Evolutionary conservation across 495 filamentous ascomycete genomes (phyloP), one percentile per base, ranked within the genome.

Genomic region (Aspergillus haitiensis): DNA sequence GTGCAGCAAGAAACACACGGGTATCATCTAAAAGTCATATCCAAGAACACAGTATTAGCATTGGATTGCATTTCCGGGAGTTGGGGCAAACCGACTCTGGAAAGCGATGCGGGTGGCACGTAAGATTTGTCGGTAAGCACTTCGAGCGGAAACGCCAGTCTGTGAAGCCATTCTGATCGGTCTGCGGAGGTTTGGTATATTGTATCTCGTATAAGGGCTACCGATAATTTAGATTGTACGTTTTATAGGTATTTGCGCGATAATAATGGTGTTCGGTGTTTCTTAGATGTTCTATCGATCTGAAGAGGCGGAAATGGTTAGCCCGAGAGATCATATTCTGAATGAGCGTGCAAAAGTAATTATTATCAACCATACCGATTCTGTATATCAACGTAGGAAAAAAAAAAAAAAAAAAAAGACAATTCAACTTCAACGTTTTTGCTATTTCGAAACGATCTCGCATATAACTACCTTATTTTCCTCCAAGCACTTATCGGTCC

Each of bases 21-120:
- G 63, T 37, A 68, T 97, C 93, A 57, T 86, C 91, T 94, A 53
- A n/a, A 12, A 36, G 42, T 8, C 8, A 31, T 6, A 35, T 11
- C 21, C 21, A 27, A 27, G 15, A 13, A 6, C 2, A 31, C 16
- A 47, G 18, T n/a, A 48, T 63, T 55, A 63, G 60, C 15, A 47
- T 18, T n/a, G 7, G 15, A 11, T n/a, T 47, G 36, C 2, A 27
- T 35, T 13, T 45, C 12, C 15, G 27, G 6, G 7, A 9, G 9
- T 36, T 49, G 27, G 51, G 16, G 27, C 13, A 35, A 35, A 67
- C 70, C 35, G 72, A 96, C 93, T 88, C 78, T 86, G 77, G 74
- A 98, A 98, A 45, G 92, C 93, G 58, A 93, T 78, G 33, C 86
- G 80, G 34, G 90, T 85, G 31, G 92, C 87, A 51, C 95, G 94